A percentile compares a stretch with the other conserved stretches of the same genome.
Conservation (phyloP, 768 basidiomycete genomes). For the Russula vinacea region DNA sequence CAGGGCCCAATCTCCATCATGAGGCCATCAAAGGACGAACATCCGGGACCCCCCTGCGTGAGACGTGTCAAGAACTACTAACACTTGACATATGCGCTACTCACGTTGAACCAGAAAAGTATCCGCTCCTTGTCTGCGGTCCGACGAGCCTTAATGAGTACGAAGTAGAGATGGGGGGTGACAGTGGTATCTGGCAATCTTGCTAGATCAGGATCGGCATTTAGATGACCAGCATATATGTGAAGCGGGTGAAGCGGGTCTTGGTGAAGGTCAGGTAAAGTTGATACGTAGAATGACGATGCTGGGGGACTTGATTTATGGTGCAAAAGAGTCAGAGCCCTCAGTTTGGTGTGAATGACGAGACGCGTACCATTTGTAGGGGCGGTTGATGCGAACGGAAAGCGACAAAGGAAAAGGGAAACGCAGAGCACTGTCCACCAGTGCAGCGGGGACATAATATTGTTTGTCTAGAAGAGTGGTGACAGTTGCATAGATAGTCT, state of each 20-base stretch:
- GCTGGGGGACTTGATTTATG: conserved; percentile 59
- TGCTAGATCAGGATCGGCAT: conserved; percentile 66
- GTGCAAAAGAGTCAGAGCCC: background rate
- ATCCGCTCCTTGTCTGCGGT: conserved; percentile 86
- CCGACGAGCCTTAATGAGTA: conserved; percentile 83
- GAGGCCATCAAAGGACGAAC: conserved; percentile 93
- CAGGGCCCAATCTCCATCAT: conserved; percentile 99
- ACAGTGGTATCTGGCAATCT: conserved; percentile 54
- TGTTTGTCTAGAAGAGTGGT: background rate
- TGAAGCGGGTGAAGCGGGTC: conserved; percentile 67
- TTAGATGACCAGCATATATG: conserved; percentile 80
- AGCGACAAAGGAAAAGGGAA: background rate
- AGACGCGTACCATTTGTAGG: conserved; percentile 27
- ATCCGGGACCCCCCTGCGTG: conserved; percentile 87
- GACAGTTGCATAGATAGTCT: conserved; percentile 2
- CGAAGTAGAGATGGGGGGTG: conserved; percentile 81
- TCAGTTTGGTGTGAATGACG: background rate
- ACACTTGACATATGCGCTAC: conserved; percentile 30
- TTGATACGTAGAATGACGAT: conserved; percentile 78
- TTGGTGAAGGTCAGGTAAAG: conserved; percentile 72
- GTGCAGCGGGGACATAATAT: conserved; percentile 2
- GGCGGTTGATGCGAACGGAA: conserved; percentile 12
- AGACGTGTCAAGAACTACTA: background rate
- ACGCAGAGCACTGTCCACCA: background rate
- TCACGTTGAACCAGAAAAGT: conserved; percentile 96